A percentile compares a stretch with the other conserved stretches of the same genome.
These are phyloP conservation scores for Abrus precatorius DNA, from an alignment of 306 rosid genomes.

Conservation along the genomic window DNA sequence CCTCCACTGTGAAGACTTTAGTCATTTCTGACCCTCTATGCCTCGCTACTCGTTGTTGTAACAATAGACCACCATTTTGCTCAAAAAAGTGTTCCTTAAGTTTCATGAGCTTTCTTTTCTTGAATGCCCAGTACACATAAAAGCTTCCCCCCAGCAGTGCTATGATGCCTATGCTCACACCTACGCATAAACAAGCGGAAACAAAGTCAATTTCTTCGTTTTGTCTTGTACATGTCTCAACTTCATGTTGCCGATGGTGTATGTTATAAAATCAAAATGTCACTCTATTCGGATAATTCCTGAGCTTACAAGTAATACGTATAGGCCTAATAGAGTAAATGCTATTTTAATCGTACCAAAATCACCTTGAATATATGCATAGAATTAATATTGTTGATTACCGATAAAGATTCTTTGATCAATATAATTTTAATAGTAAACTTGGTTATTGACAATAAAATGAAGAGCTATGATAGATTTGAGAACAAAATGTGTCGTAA, in stretches of 20 bases:
- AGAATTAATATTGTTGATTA: too few species aligned
- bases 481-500: not conserved
- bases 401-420: too few species aligned
- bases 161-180: constrained; percentile 8
- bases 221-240: not conserved
- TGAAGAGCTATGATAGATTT: too few species aligned
- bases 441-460: too few species aligned
- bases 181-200: constrained; percentile 25
- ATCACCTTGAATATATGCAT: too few species aligned
- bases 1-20: constrained; percentile 49
- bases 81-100: constrained; percentile 48
- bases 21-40: constrained; percentile 29
- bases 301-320: too few species aligned
- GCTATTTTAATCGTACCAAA: too few species aligned
- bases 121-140: constrained; percentile 37
- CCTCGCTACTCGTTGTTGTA: constrained; percentile 42
- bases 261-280: too few species aligned
- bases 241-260: not conserved
- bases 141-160: constrained; percentile 34
- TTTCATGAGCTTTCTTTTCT: constrained; percentile 45
- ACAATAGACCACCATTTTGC: constrained; percentile 58
- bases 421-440: too few species aligned
- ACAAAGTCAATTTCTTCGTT: not conserved
- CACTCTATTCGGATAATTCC: too few species aligned
- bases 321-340: too few species aligned